Evolutionary conservation across 768 basidiomycete genomes (phyloP), one percentile per base, ranked within the genome.

Genomic region (Jaapia argillacea): DNA sequence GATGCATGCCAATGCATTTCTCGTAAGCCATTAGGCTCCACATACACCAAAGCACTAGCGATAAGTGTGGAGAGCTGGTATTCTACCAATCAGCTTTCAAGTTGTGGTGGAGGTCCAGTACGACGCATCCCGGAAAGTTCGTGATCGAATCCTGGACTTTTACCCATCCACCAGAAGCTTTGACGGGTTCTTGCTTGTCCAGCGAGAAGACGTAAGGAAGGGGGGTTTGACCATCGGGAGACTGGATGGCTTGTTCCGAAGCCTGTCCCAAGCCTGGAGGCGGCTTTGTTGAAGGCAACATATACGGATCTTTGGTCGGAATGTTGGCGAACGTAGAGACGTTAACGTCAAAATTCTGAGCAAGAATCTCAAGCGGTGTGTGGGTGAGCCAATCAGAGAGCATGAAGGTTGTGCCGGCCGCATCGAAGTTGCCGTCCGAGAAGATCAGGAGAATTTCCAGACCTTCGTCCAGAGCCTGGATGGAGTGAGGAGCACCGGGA

Each of bases 361-460:
- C 55, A 39, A 56, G 51, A 27, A 56, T 44, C 40, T 52, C 53
- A 16, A 56, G 51, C 27, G 55, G 55, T n/a, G 55, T 56, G 45
- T 49, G 55, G 23, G 51, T 53, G 46, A 56, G 53, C 55, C 55
- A 56, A 45, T 56, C 55, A 1, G 55, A 54, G n/a, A 56, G 48
- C 55, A 54, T 56, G 48, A 56, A 56, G 16, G 55, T 56, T n/a
- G 55, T 56, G 36, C 55, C 55, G 12, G 43, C 36, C n/a, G 51
- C 53, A 40, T 56, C 55, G 48, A 56, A 56, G 55, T 56, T 51
- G 44, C 55, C 55, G 45, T 56, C 53, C 3, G 55, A 49, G 51
- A 56, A 56, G 45, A 56, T 51, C 23, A 56, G 51, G 10, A 56
- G 51, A 41, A 57, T 47, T 43, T 57, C 55, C 23, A 54, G 48